phyloP scores from a whole-genome alignment of 2,329 filamentous ascomycete genomes.

The Aspergillus neotritici region DNA sequence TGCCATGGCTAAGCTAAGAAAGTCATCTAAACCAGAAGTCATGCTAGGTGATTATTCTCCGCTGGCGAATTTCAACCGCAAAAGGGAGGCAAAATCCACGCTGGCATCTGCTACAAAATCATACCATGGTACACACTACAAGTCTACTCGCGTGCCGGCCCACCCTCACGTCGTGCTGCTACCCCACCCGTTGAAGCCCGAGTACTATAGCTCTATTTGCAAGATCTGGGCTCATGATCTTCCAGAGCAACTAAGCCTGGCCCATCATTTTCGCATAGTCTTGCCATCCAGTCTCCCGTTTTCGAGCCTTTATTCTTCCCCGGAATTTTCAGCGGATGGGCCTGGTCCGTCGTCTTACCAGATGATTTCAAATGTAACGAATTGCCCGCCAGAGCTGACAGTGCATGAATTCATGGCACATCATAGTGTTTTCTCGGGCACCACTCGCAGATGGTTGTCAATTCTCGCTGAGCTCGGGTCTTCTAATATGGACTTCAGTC shows the following conservation, averaged over 20 bases:
- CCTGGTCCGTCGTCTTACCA: conserved; percentile 47
- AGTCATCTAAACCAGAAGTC: conserved; percentile 16
- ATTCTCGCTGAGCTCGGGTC: conserved; percentile 49
- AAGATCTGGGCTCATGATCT: conserved; percentile 37
- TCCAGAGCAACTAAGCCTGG: conserved; percentile 35
- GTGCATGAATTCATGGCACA: conserved; percentile 47
- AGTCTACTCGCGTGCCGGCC: conserved; percentile 37
- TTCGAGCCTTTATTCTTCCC: conserved; percentile 19
- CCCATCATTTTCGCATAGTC: conserved; percentile 40
- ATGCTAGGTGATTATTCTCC: conserved; percentile 30
- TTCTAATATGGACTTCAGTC: conserved; percentile 56
- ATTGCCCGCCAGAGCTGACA: conserved; percentile 44
- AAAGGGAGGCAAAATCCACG: conserved; percentile 20
- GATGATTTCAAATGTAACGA: conserved; percentile 41
- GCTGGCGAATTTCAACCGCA: conserved; percentile 22
- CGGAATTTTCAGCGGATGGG: conserved; percentile 26
- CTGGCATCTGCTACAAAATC: conserved; percentile 47
- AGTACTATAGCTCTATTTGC: conserved; percentile 43
- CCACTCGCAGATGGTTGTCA: conserved; percentile 42
- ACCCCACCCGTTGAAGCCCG: conserved; percentile 43
- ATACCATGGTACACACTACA: conserved; percentile 47
- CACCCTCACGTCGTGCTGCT: conserved; percentile 40
- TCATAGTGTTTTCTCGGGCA: conserved; percentile 42
- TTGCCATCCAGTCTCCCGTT: conserved; percentile 39
- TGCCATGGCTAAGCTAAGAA: conserved; percentile 12